Conservation (phyloP, 768 basidiomycete species). For the Heimioporus sp. region DNA sequence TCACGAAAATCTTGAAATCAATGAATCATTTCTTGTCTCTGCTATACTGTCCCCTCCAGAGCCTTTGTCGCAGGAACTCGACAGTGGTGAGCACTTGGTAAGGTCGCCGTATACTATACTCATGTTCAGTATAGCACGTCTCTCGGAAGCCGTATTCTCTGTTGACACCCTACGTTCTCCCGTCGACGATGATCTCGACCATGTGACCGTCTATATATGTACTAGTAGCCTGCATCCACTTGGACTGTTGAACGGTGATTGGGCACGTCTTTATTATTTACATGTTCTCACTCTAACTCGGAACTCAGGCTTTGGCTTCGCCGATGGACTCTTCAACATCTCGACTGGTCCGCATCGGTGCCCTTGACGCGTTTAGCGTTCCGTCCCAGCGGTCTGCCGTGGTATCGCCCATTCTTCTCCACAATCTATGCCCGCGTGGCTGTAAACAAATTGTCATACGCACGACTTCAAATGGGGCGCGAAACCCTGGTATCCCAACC, state of each 20-base stretch:
- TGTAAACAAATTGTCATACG: constrained; percentile 37
- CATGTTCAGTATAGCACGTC: neutral
- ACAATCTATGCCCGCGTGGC: constrained; percentile 44
- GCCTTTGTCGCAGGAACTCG: constrained; percentile 6
- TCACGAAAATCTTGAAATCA: constrained; percentile 60
- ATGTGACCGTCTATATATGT: constrained; percentile 58
- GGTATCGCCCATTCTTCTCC: constrained; percentile 49
- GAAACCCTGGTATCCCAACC: constrained; percentile 58
- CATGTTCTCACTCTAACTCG: neutral
- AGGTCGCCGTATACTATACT: neutral
- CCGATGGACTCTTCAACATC: constrained; percentile 32
- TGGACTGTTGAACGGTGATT: constrained; percentile 72
- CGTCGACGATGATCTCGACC: constrained; percentile 39
- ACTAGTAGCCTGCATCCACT: constrained; percentile 63
- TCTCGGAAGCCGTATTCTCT: constrained; percentile 22
- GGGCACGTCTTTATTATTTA: constrained; percentile 47
- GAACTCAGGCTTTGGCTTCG: constrained; percentile 50
- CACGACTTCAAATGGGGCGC: constrained; percentile 60
- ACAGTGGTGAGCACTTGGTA: constrained; percentile 5
- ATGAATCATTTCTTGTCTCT: constrained; percentile 66
- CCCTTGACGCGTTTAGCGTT: constrained; percentile 43
- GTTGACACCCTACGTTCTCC: constrained; percentile 33
- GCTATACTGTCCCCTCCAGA: constrained; percentile 36
- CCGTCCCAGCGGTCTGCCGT: constrained; percentile 35
- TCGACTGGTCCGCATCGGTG: constrained; percentile 59